Conservation (phyloP, 2,329 filamentous ascomycete genomes). For the Microcyclospora pomicola region DNA sequence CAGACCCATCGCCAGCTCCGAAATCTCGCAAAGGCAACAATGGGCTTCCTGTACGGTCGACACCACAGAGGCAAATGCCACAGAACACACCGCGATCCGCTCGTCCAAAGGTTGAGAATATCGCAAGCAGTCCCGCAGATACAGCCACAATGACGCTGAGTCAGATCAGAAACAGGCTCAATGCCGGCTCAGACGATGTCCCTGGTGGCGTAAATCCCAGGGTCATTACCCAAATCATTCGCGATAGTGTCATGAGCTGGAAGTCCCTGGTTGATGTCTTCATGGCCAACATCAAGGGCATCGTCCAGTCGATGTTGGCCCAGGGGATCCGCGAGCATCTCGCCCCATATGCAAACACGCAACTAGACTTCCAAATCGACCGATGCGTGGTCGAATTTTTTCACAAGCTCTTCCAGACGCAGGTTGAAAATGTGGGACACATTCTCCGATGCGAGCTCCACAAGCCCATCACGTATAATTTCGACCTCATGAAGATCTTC, state of each 20-base stretch:
- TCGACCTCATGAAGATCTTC: slow-evolving; percentile 11
- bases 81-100: not conserved
- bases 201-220: too few relatives aligned
- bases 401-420: slow-evolving; percentile 14
- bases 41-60: slow-evolving; percentile 2
- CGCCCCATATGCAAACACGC: slow-evolving; percentile 15
- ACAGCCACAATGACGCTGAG: too few relatives aligned
- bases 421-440: slow-evolving; percentile 13
- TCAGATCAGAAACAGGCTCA: too few relatives aligned
- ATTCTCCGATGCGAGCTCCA: slow-evolving; percentile 20
- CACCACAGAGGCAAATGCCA: not conserved
- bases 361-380: slow-evolving; percentile 16
- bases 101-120: slow-evolving; percentile 1
- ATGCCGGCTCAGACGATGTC: too few relatives aligned
- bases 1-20: slow-evolving; percentile 5
- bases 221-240: not conserved
- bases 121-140: not conserved
- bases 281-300: not conserved
- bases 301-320: not conserved
- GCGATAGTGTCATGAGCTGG: slow-evolving; percentile 20
- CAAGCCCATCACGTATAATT: slow-evolving; percentile 24
- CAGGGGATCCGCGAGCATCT: slow-evolving; percentile 13
- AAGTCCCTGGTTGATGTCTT: too few relatives aligned
- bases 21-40: slow-evolving; percentile 23
- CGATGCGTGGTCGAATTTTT: slow-evolving; percentile 19